phyloP scores from a whole-genome alignment of 1,284 basidiomycete species.

The Ceratobasidium sp. region DNA sequence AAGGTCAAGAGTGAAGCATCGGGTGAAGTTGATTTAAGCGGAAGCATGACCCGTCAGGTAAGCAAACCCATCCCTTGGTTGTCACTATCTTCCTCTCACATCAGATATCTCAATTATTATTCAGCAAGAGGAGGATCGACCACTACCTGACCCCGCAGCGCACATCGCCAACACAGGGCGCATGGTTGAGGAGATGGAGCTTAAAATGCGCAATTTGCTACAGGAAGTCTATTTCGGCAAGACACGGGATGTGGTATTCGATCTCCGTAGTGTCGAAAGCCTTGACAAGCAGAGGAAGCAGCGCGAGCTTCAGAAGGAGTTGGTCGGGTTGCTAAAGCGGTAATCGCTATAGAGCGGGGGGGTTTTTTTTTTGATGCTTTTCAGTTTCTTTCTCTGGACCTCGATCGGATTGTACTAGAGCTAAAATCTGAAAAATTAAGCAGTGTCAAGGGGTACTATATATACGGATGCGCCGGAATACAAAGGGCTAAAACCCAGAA shows the following conservation, averaged over 20 bases:
- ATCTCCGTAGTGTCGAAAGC: conserved; percentile 85
- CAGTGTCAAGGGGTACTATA: conserved; percentile 7
- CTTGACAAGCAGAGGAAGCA: conserved; percentile 82
- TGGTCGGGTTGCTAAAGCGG: conserved; percentile 82
- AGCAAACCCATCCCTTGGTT: conserved; percentile 46
- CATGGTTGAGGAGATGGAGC: conserved; percentile 98
- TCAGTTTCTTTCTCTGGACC: conserved; percentile 15
- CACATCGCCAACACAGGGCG: conserved; percentile 92
- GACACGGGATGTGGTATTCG: conserved; percentile 91
- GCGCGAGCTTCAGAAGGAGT: conserved; percentile 87
- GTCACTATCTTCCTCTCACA: conserved; percentile 6
- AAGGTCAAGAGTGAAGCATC: conserved; percentile 49
- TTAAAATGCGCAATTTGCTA: conserved; percentile 95
- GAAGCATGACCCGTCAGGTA: conserved; percentile 96
- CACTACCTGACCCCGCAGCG: conserved; percentile 74
- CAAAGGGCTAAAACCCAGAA: background rate
- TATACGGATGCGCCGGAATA: conserved; percentile 1
- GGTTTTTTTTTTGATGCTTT: conserved; percentile 1
- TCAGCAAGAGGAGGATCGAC: conserved; percentile 83
- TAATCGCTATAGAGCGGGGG: background rate
- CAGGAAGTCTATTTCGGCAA: conserved; percentile 99
- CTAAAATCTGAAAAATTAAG: conserved; percentile 8
- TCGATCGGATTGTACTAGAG: conserved; percentile 18
- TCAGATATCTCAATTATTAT: conserved; percentile 8
- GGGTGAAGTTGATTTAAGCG: conserved; percentile 84